phyloP scores from a whole-genome alignment of 2,329 filamentous ascomycete genomes.

The Penicillium psychrosexuale region DNA sequence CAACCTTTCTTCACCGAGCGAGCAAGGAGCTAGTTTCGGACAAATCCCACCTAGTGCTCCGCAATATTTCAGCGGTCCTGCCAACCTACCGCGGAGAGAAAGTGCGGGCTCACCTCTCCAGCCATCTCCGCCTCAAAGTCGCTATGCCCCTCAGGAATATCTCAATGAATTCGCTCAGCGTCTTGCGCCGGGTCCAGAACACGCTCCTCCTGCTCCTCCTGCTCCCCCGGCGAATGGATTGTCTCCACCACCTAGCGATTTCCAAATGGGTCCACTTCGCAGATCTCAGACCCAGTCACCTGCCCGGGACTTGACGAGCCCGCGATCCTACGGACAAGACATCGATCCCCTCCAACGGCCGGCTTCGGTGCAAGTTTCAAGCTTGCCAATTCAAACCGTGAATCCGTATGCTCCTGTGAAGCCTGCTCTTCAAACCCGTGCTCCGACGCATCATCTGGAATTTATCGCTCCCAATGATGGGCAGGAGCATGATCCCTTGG shows the following conservation, averaged over 20 bases:
- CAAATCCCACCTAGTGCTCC: constrained; percentile 17
- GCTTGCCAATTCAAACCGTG: constrained; percentile 38
- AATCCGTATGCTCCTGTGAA: constrained; percentile 38
- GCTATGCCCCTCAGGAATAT: constrained; percentile 35
- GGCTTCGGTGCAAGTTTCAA: constrained; percentile 53
- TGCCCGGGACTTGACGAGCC: constrained; percentile 51
- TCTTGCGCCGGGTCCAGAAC: constrained; percentile 20
- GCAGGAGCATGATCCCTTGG: constrained; percentile 66
- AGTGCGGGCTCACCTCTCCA: constrained; percentile 15
- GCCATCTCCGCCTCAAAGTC: constrained; percentile 27
- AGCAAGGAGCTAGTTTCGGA: constrained; percentile 21
- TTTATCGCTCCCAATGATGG: constrained; percentile 58
- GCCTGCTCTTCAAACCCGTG: constrained; percentile 35
- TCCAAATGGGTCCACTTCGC: constrained; percentile 40
- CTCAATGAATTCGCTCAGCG: constrained; percentile 33
- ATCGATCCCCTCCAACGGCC: constrained; percentile 52
- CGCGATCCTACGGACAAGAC: constrained; percentile 42
- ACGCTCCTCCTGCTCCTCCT: constrained; percentile 15
- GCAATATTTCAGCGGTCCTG: constrained; percentile 6
- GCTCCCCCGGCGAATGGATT: constrained; percentile 13
- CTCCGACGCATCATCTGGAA: constrained; percentile 50
- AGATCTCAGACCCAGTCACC: constrained; percentile 60
- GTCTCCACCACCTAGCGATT: constrained; percentile 24
- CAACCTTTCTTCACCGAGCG: constrained; percentile 22
- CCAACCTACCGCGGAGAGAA: constrained; percentile 1